Conservation (phyloP, 2,329 filamentous ascomycete species). For the Metarhizium album region DNA sequence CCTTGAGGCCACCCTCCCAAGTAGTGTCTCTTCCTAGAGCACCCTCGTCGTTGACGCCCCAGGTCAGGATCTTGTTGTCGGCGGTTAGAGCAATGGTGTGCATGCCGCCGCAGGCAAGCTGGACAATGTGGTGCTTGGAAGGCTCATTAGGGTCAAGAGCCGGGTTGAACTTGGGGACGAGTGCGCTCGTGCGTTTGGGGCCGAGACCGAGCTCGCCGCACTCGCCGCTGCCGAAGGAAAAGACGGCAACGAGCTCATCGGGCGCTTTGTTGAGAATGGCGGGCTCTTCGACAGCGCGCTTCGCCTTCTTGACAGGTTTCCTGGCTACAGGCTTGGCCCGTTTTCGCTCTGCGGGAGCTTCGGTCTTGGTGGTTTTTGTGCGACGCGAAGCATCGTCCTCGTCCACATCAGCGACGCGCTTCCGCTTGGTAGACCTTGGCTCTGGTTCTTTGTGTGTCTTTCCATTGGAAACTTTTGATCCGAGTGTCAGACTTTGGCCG, state of each 20-base stretch:
- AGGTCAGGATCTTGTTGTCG: slow-evolving; percentile 73
- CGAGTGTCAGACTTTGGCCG: not conserved
- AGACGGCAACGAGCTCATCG: slow-evolving; percentile 56
- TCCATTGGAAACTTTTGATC: slow-evolving; percentile 1
- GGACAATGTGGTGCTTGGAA: slow-evolving; percentile 56
- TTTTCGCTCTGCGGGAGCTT: slow-evolving; percentile 1
- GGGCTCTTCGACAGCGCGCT: slow-evolving; percentile 23
- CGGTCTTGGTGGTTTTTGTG: slow-evolving; percentile 4
- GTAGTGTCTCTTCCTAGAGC: slow-evolving; percentile 66
- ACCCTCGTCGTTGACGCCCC: slow-evolving; percentile 81
- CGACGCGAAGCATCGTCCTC: slow-evolving; percentile 4
- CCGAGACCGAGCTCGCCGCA: slow-evolving; percentile 79
- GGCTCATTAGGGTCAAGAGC: slow-evolving; percentile 61
- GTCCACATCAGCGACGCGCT: slow-evolving; percentile 7
- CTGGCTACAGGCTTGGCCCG: slow-evolving; percentile 4
- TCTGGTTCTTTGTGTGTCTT: not conserved
- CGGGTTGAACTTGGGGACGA: slow-evolving; percentile 41
- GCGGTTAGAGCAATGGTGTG: slow-evolving; percentile 66
- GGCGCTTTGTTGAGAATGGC: slow-evolving; percentile 29
- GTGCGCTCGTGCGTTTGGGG: slow-evolving; percentile 32
- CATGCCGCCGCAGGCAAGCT: slow-evolving; percentile 73
- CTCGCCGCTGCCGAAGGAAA: slow-evolving; percentile 69
- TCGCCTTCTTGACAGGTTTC: slow-evolving; percentile 1
- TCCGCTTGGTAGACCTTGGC: slow-evolving; percentile 4
- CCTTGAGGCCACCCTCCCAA: slow-evolving; percentile 53